Conservation (phyloP, 2,329 filamentous ascomycete species). For the Coniella lustricola region DNA sequence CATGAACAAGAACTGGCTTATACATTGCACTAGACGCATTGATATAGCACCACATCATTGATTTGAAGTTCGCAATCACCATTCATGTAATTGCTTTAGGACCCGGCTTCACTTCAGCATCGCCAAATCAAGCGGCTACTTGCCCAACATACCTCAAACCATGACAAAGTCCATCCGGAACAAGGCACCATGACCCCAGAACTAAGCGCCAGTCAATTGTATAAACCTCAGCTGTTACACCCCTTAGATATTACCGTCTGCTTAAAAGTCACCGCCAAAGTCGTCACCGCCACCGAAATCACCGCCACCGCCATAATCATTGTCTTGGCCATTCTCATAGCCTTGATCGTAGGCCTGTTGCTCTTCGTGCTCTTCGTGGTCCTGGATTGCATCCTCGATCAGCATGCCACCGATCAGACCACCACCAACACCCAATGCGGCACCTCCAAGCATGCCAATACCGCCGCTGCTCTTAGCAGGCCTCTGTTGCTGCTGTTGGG, state of each 20-base stretch:
- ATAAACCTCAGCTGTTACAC: neutral
- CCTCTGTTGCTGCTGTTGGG: constrained; percentile 37
- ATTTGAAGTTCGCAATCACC: too few relatives aligned
- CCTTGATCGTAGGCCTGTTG: constrained; percentile 51
- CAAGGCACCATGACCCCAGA: constrained; percentile 5
- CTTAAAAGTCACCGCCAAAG: constrained; percentile 25
- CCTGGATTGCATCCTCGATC: constrained; percentile 60
- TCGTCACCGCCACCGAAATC: constrained; percentile 16
- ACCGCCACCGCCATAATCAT: constrained; percentile 26
- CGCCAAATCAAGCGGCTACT: too few relatives aligned
- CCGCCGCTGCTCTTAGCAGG: constrained; percentile 31
- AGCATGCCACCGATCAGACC: constrained; percentile 73
- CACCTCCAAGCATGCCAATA: constrained; percentile 65
- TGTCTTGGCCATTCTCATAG: constrained; percentile 36
- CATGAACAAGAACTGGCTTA: neutral
- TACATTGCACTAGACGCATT: neutral
- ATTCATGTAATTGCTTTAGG: too few relatives aligned
- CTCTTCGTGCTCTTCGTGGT: constrained; percentile 34
- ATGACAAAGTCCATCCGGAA: too few relatives aligned
- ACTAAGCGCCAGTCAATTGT: constrained; percentile 4
- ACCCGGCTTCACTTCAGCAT: too few relatives aligned
- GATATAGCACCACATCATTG: too few relatives aligned
- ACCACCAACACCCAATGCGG: constrained; percentile 72
- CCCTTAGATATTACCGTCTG: neutral
- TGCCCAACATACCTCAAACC: too few relatives aligned